phyloP scores from a whole-genome alignment of 495 filamentous ascomycete genomes.

The Penicillium lagena region DNA sequence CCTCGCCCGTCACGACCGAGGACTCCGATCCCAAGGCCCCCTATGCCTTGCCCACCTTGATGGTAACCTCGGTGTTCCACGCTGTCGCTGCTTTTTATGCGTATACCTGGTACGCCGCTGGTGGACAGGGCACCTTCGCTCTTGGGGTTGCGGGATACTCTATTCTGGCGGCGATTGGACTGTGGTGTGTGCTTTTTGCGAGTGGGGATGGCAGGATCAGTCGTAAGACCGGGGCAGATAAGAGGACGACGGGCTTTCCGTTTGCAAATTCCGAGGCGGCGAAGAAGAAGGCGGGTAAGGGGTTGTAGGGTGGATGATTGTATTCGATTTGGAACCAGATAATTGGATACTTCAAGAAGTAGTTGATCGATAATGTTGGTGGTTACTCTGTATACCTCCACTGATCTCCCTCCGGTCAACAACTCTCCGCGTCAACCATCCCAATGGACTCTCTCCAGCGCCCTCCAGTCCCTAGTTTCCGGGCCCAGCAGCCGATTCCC shows the following conservation, averaged over 20 bases:
- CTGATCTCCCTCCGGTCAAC: constrained; percentile 1
- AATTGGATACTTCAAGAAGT: too few relatives aligned
- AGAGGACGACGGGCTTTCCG: constrained; percentile 74
- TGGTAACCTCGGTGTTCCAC: constrained; percentile 64
- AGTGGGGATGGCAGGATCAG: constrained; percentile 56
- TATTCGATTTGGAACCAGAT: too few relatives aligned
- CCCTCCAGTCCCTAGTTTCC: constrained; percentile 8
- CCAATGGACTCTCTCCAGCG: constrained; percentile 18
- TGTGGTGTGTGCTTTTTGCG: constrained; percentile 74
- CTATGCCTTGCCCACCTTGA: constrained; percentile 61
- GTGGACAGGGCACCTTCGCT: constrained; percentile 46
- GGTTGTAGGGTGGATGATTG: constrained; percentile 6
- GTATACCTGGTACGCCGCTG: constrained; percentile 56
- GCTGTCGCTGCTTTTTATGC: constrained; percentile 54
- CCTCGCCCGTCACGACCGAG: constrained; percentile 36
- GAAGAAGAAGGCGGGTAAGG: constrained; percentile 48
- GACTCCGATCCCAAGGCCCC: constrained; percentile 53
- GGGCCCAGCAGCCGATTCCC: neutral
- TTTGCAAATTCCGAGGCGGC: constrained; percentile 50
- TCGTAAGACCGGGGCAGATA: constrained; percentile 68
- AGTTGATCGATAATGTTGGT: too few relatives aligned
- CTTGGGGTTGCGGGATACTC: constrained; percentile 47
- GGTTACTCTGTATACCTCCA: too few relatives aligned
- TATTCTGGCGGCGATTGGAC: constrained; percentile 51
- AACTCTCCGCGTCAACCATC: constrained; percentile 26